These are phyloP conservation scores for Colletotrichum sp. DNA, from an alignment of 2,329 filamentous ascomycete species.

Conservation along the genomic window DNA sequence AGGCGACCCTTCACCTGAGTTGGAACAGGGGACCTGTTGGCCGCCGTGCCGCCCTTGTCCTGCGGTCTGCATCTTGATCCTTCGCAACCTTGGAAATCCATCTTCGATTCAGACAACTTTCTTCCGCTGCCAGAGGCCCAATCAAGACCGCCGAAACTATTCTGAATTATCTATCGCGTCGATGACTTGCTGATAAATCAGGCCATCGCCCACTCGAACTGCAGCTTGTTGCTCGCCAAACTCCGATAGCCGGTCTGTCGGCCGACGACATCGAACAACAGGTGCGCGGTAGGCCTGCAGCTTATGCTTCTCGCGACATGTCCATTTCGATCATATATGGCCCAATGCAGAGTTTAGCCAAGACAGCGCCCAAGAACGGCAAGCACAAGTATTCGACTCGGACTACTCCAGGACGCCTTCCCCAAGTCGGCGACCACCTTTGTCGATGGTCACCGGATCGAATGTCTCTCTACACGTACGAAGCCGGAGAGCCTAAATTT, in stretches of 20 bases:
- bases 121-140: neutral
- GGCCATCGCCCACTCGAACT: neutral
- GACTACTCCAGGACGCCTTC: neutral
- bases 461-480: neutral
- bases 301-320: neutral
- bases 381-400: neutral
- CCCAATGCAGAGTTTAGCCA: conserved; percentile 1
- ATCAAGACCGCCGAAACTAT: neutral
- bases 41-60: neutral
- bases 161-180: neutral
- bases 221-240: neutral
- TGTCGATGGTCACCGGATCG: neutral
- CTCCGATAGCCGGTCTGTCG: neutral
- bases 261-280: neutral
- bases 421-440: neutral
- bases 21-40: neutral
- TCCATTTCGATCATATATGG: neutral
- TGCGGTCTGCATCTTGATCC: neutral
- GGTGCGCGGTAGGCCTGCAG: neutral
- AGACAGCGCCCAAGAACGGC: neutral
- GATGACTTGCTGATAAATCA: neutral
- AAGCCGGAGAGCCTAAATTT: neutral
- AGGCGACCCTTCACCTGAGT: neutral
- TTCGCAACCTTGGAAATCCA: neutral
- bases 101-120: neutral